A percentile compares a stretch with the other conserved stretches of the same genome.
phyloP scores from a whole-genome alignment of 1,139 yeast genomes.

The Saccharomyces uvarum region DNA sequence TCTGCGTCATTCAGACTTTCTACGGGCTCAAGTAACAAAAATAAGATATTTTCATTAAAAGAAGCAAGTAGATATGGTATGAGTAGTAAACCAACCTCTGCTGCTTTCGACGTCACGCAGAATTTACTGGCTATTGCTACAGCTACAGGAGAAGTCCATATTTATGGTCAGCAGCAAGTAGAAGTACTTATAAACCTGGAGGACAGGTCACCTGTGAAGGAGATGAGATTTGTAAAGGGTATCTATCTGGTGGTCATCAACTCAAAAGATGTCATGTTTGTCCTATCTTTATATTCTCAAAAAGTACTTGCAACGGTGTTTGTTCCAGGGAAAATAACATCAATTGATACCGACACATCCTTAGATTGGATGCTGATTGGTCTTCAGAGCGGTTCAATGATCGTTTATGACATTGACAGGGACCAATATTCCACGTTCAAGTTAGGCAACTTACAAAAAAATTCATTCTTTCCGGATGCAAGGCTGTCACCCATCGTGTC shows the following conservation, averaged over 20 bases:
- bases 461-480: constrained; percentile 29
- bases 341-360: constrained; percentile 73
- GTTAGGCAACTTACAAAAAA: constrained; percentile 65
- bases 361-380: constrained; percentile 85
- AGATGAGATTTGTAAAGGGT: constrained; percentile 66
- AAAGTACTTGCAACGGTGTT: constrained; percentile 44
- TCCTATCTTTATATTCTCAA: constrained; percentile 63
- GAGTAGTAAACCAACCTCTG: constrained; percentile 49
- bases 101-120: constrained; percentile 85
- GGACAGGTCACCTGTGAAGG: constrained; percentile 45
- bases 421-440: constrained; percentile 58
- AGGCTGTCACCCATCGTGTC: constrained; percentile 51
- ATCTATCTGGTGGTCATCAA: constrained; percentile 69
- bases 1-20: neutral
- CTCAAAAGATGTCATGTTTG: constrained; percentile 46
- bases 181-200: constrained; percentile 58
- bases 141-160: constrained; percentile 57
- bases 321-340: constrained; percentile 59
- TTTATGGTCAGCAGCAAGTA: constrained; percentile 79
- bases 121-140: constrained; percentile 79
- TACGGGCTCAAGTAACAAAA: constrained; percentile 1
- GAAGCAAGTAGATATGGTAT: constrained; percentile 47
- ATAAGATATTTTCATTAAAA: constrained; percentile 35
- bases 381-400: constrained; percentile 61
- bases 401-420: constrained; percentile 80